Percentiles rank a stretch among this genome's conserved stretches.
Conservation (phyloP, 257 asterid genomes). For the Scutellaria galericulata region DNA sequence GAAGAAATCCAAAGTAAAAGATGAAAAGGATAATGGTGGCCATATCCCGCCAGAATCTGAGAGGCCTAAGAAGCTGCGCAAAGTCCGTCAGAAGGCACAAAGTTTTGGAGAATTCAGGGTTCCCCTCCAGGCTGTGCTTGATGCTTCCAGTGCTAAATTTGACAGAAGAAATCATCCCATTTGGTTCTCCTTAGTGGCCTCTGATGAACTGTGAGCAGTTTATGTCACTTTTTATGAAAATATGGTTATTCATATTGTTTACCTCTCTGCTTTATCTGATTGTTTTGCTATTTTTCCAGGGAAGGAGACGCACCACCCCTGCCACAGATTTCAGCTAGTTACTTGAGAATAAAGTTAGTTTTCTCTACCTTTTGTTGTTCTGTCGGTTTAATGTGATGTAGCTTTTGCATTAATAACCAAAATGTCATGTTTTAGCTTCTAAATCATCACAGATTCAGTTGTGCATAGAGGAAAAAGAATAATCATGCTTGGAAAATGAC, state of each 20-base stretch:
- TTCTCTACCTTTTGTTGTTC: slow-evolving; percentile 24
- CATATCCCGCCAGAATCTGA: slow-evolving; percentile 52
- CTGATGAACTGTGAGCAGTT: slow-evolving; percentile 65
- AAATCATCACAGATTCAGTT: slow-evolving; percentile 9
- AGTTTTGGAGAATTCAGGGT: slow-evolving; percentile 51
- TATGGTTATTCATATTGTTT: slow-evolving; percentile 22
- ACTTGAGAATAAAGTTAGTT: slow-evolving; percentile 95
- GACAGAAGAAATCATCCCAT: slow-evolving; percentile 64
- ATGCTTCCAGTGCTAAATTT: slow-evolving; percentile 53
- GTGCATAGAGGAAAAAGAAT: background rate
- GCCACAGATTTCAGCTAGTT: slow-evolving; percentile 90
- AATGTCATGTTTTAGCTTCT: background rate
- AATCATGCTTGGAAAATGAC: slow-evolving; percentile 14
- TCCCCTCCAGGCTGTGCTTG: slow-evolving; percentile 68
- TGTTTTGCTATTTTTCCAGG: slow-evolving; percentile 50
- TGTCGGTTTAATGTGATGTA: slow-evolving; percentile 19
- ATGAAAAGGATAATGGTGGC: slow-evolving; percentile 48
- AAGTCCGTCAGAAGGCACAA: slow-evolving; percentile 54
- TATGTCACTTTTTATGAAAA: slow-evolving; percentile 26
- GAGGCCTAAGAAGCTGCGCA: slow-evolving; percentile 61
- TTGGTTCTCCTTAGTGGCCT: slow-evolving; percentile 91
- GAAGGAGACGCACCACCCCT: slow-evolving; percentile 68
- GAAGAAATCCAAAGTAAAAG: slow-evolving; percentile 53
- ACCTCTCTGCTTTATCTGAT: slow-evolving; percentile 36
- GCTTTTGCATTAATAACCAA: slow-evolving; percentile 21